Evolutionary conservation across 345 rosid genomes (phyloP), one percentile per base, ranked within the genome.

Genomic region (Eucalyptus viminalis): DNA sequence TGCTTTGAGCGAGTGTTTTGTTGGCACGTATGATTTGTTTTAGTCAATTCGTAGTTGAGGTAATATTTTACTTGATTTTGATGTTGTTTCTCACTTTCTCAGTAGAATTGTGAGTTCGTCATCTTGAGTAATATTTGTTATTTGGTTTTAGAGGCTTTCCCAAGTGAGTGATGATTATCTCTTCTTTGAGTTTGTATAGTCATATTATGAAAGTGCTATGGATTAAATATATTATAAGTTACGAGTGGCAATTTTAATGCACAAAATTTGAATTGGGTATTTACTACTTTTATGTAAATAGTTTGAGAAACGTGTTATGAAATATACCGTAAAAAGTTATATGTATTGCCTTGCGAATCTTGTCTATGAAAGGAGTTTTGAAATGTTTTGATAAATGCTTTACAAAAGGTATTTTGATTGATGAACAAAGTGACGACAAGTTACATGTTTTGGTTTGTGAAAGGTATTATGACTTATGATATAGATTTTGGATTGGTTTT

Each of bases 201-300:
- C 14, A 60, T 10, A 60, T 60, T 25, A 25, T 4, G 2, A 60
- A 58, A 60, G 7, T 60, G n/a, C 14, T 25, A 27, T 60, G 6
- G n/a, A 27, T 27, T 27, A 27, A 14, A 27, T 60, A 60, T 60
- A 10, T 60, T 27, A 58, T 22, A 11, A 56, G 29, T 56, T 56
- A 24, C 11, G 67, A 60, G n/a, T 11, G 15, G 1, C n/a, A 60
- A 2, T 27, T 25, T 60, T 60, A 11, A 0, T 27, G 14, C 0
- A 6, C 2, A 27, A 27, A 60, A 60, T 27, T 12, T 11, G 15
- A 27, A 25, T 60, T 0, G 8, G 1, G 67, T 11, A 60, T 60
- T 58, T 60, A 60, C 31, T 27, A 60, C 1, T 60, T 27, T 60
- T 60, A 1, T 60, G 67, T 60, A 27, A 11, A 27, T 25, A 27